Conservation (phyloP, 179 eudicot species). For the Silene vulgaris region DNA sequence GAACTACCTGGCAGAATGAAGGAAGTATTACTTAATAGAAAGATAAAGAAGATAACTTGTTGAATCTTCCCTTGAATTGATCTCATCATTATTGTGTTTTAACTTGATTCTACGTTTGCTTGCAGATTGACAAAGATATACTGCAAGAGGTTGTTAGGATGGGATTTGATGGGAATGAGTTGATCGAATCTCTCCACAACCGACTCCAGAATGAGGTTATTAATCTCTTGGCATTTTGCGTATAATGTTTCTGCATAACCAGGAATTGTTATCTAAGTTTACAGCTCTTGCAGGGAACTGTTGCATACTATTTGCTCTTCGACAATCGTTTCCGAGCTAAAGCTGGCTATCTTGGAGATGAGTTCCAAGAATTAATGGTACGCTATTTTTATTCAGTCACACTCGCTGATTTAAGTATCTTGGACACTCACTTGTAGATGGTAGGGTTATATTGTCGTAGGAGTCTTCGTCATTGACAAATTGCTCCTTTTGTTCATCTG, state of each 20-base stretch:
- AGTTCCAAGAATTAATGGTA: conserved; percentile 82
- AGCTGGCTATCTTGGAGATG: conserved; percentile 87
- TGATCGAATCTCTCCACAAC: conserved; percentile 74
- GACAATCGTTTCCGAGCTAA: conserved; percentile 79
- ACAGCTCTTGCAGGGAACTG: conserved; percentile 58
- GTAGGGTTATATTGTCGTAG: neutral
- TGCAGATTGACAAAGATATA: conserved; percentile 87
- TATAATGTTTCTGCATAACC: neutral
- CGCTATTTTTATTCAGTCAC: conserved; percentile 12
- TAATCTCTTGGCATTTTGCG: conserved; percentile 2
- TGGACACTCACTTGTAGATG: neutral
- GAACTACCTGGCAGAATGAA: too few species aligned
- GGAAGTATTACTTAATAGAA: too few species aligned
- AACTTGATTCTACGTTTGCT: conserved; percentile 8
- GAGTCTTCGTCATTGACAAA: neutral
- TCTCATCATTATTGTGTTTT: neutral
- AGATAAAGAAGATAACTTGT: neutral
- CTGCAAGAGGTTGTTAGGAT: conserved; percentile 79
- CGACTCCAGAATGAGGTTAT: conserved; percentile 85
- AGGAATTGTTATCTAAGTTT: conserved; percentile 20
- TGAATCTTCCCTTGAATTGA: neutral
- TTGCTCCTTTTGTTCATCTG: neutral
- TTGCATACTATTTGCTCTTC: conserved; percentile 84
- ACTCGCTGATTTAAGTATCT: neutral
- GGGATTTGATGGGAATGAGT: conserved; percentile 77